phyloP scores from a whole-genome alignment of 805 yeast species.

The Metschnikowia colocasiae region DNA sequence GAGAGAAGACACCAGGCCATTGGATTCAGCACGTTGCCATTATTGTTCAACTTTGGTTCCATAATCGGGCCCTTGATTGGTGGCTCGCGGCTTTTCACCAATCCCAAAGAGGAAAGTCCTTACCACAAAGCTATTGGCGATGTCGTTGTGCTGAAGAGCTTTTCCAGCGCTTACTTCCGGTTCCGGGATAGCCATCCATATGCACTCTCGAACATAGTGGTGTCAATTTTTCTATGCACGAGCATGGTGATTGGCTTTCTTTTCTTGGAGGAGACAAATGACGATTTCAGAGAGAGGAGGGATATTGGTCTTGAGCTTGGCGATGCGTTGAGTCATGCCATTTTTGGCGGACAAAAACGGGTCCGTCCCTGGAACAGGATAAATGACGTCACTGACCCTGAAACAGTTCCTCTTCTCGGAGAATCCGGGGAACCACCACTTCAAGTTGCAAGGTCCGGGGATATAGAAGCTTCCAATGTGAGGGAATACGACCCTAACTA shows the following conservation, averaged over 20 bases:
- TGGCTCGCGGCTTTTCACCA: conserved; percentile 47
- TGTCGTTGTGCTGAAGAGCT: not conserved
- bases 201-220: conserved; percentile 50
- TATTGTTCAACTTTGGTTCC: conserved; percentile 58
- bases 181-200: conserved; percentile 43
- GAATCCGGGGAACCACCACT: not conserved
- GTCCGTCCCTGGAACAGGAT: conserved; percentile 23
- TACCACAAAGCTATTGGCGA: conserved; percentile 4
- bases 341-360: conserved; percentile 20
- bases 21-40: conserved; percentile 59
- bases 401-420: not conserved
- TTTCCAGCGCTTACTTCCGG: conserved; percentile 16
- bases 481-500: not conserved
- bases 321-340: conserved; percentile 24
- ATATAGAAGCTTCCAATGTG: not conserved
- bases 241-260: conserved; percentile 40
- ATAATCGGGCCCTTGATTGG: conserved; percentile 61
- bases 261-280: conserved; percentile 54
- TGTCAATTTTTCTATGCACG: conserved; percentile 33
- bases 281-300: conserved; percentile 30
- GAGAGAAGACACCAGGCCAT: conserved; percentile 58
- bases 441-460: not conserved
- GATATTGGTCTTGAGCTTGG: conserved; percentile 48
- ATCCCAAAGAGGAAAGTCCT: conserved; percentile 30
- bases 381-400: not conserved